Evolutionary conservation across 1,139 yeast species (phyloP), one percentile per base, ranked within the genome.

Genomic region (Blastobotrys petasosporus): DNA sequence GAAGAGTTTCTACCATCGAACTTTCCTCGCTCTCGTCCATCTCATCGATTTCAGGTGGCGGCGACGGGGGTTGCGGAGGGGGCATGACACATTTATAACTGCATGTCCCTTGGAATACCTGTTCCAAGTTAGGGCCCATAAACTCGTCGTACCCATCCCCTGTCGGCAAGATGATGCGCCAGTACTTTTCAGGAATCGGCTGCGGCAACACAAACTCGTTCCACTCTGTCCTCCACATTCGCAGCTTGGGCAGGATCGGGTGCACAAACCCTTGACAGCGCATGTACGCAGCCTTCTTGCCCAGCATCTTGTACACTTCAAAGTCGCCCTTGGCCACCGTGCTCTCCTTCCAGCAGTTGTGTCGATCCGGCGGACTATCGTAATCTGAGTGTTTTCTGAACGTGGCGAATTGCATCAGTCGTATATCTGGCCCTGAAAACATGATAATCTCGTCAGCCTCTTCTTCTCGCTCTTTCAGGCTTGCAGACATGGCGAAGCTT

Each of bases 171-270:
- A 71, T 71, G 2, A 83, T 73, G 49, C 79, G 74, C 90, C 90
- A 83, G 61, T 79, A 83, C 54, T 88, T 66, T 49, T 80, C 82
- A 0, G 90, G 90, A 53, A 81, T 81, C 8, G 78, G 77, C 52
- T 83, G 69, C 1, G 88, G 85, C 30, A 84, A 59, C 1, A 83
- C 70, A 55, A 80, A 82, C 50, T 79, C 80, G 52, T 74, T 72
- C 41, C 60, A 57, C 30, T 69, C 70, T 1, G 79, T 72, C 52
- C 85, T 70, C 47, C 83, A 66, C 2, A 83, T 69, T 55, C 80
- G 76, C 45, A 79, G 64, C 49, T 71, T 74, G 2, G 85, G 85
- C 41, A 84, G 64, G 13, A 84, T 73, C 1, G 94, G 90, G 56
- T 83, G 82, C 4, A 77, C 74, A 42, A 78, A 71, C 4, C 75